These are phyloP conservation scores for Gossypium lobatum DNA, from an alignment of 441 rosid species.

Conservation along the genomic window DNA sequence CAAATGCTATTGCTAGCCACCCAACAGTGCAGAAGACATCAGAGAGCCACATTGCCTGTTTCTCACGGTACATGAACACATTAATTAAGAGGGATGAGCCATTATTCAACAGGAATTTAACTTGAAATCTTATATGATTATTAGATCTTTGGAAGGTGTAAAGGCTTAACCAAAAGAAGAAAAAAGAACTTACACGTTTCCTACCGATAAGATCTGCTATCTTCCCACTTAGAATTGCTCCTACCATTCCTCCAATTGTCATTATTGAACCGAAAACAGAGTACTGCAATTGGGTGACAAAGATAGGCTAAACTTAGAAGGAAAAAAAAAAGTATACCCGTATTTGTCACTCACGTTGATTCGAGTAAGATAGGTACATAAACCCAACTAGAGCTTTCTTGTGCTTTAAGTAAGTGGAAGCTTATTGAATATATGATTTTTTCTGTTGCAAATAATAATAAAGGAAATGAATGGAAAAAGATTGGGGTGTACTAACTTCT, in stretches of 20 bases:
- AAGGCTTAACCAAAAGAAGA: neutral
- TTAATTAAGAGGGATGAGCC: neutral
- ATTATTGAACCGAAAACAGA: slow-evolving; percentile 68
- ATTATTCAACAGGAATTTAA: neutral
- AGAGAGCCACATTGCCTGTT: slow-evolving; percentile 63
- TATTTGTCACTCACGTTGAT: neutral
- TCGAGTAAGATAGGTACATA: neutral
- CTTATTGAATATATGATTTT: neutral
- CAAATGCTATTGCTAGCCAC: slow-evolving; percentile 53
- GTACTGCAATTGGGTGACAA: slow-evolving; percentile 36
- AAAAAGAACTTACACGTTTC: slow-evolving; percentile 42
- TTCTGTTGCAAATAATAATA: neutral
- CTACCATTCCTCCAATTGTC: slow-evolving; percentile 64
- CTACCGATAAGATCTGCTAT: slow-evolving; percentile 56
- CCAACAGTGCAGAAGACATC: slow-evolving; percentile 43
- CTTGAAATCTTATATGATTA: neutral
- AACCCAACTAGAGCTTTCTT: slow-evolving; percentile 1
- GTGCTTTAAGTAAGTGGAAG: neutral
- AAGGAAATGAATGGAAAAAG: neutral
- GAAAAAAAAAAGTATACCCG: neutral
- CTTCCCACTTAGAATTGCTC: slow-evolving; percentile 62
- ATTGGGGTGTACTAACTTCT: slow-evolving; percentile 26
- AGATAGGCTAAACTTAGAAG: neutral
- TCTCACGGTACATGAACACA: neutral
- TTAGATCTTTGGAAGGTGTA: neutral